Conservation (phyloP, 768 basidiomycete species). For the Boletus rubropictus region DNA sequence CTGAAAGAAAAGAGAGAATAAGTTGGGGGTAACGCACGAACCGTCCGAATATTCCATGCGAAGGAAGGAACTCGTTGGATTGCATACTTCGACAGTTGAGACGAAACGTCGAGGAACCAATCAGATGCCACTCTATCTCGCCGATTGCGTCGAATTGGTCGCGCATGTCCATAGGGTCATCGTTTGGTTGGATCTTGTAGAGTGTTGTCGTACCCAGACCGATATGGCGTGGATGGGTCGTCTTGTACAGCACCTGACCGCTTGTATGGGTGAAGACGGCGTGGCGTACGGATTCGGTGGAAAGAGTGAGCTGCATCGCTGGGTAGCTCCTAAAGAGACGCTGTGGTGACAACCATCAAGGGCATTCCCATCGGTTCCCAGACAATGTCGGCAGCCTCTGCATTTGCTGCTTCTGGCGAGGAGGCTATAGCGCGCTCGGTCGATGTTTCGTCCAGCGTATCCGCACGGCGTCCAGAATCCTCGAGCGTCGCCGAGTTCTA, state of each 20-base stretch:
- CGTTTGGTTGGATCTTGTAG: constrained; percentile 22
- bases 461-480: constrained; percentile 24
- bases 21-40: constrained; percentile 5
- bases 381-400: constrained; percentile 14
- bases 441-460: constrained; percentile 38
- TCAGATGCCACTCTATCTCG: constrained; percentile 31
- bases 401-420: constrained; percentile 55
- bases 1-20: background rate
- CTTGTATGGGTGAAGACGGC: constrained; percentile 19
- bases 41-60: constrained; percentile 20
- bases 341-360: background rate
- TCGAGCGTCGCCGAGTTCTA: constrained; percentile 60
- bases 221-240: constrained; percentile 15
- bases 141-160: constrained; percentile 31
- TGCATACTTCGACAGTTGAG: constrained; percentile 24
- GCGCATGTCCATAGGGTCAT: constrained; percentile 18
- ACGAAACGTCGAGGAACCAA: constrained; percentile 28
- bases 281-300: constrained; percentile 20
- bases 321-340: background rate
- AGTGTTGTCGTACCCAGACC: constrained; percentile 20
- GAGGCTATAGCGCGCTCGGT: constrained; percentile 58
- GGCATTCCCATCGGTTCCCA: too few species aligned
- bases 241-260: constrained; percentile 30
- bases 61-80: constrained; percentile 23
- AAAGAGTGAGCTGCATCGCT: constrained; percentile 22